Conservation (phyloP, 1,284 basidiomycete species). For the Termitomyces sp. region DNA sequence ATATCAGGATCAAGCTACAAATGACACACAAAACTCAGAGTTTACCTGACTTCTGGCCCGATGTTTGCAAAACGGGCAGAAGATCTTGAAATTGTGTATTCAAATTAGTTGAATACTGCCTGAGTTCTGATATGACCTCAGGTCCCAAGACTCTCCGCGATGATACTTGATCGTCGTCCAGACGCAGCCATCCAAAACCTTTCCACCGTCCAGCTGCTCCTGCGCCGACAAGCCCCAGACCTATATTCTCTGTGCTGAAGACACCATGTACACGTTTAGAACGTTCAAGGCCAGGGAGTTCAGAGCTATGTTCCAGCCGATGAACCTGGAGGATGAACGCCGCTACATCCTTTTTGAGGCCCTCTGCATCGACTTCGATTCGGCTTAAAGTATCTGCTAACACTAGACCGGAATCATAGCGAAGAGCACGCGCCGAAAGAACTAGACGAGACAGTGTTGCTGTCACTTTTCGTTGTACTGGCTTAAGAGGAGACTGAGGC, state of each 20-base stretch:
- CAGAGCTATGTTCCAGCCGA: constrained; percentile 42
- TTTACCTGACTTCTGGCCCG: constrained; percentile 39
- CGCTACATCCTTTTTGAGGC: constrained; percentile 69
- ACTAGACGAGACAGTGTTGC: constrained; percentile 74
- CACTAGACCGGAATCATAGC: constrained; percentile 65
- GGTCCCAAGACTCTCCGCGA: constrained; percentile 47
- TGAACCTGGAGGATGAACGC: constrained; percentile 73
- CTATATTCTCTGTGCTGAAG: constrained; percentile 61
- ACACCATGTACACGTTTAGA: constrained; percentile 60
- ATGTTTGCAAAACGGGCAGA: constrained; percentile 33
- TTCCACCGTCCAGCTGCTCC: constrained; percentile 68
- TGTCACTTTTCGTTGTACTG: constrained; percentile 71
- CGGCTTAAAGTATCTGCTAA: constrained; percentile 62
- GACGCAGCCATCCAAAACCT: constrained; percentile 71
- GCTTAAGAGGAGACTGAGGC: constrained; percentile 60
- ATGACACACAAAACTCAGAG: background rate
- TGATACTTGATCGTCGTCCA: constrained; percentile 43
- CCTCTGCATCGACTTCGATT: constrained; percentile 73
- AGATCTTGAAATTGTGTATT: constrained; percentile 44
- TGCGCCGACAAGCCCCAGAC: constrained; percentile 67
- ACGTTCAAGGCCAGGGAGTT: constrained; percentile 24
- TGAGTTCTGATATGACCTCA: constrained; percentile 52
- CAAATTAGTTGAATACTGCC: constrained; percentile 40
- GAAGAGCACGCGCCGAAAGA: constrained; percentile 70
- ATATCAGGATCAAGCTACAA: background rate